Base-by-base conservation (phyloP, 345 rosid genomes). In the Euclidium syriacum region DNA sequence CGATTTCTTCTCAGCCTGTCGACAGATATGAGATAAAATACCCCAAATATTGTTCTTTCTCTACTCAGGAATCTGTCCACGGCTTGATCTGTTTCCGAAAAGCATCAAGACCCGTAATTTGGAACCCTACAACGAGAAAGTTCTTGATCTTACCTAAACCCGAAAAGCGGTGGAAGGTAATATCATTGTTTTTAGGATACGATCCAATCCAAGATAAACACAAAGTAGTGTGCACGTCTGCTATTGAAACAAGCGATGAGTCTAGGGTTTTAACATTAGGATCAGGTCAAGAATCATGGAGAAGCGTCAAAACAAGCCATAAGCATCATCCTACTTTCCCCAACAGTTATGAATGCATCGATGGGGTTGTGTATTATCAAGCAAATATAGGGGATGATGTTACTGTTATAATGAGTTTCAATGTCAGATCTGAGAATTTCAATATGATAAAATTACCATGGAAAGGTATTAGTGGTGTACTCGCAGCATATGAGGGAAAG, bases 111-210 rank as follows among this genome's bases (percentile, higher is more conserved):
- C 38, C 25, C 27, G 2, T 58, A 7, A 33, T 27, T 5, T 58
- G 63, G 50, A 58, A 58, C 50, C 63, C 51, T 58, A 41, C 12
- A 38, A 4, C 24, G 38, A 58, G 39, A 12, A 12, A 18, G 17
- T 41, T 41, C 3, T 2, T 12, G 12, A 27, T 11, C 34, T 18
- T 58, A 19, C 17, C 63, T 1, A 12, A 19, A 6, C 63, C 63
- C 7, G 23, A 2, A 4, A 11, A 10, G 1, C 11, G 8, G 5
- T 41, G 38, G 63, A 58, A 12, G 18, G 1, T 4, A 3, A 17
- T 26, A 24, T 18, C 8, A 18, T 6, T 7, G 12, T 27, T 41
- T 12, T n/a, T 17, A 36, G 61, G 61, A 23, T 38, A 24, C 32
- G 61, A 55, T 36, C 46, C 46, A 1, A 18, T 41, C 16, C 49